These are phyloP conservation scores for Cochlearia excelsa DNA, from an alignment of 345 rosid genomes.

Conservation along the genomic window DNA sequence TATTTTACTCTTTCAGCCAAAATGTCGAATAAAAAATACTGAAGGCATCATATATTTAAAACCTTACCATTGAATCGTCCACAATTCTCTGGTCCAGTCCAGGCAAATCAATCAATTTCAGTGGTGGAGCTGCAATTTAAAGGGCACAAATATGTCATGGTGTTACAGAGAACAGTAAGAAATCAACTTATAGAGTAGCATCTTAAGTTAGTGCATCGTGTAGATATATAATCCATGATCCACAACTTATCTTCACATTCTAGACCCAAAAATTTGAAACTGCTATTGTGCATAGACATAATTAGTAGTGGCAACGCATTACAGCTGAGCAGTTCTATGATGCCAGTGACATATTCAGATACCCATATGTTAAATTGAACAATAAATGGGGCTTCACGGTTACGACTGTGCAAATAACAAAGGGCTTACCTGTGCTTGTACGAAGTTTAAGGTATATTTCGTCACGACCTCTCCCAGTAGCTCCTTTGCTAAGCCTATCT, in stretches of 20 bases:
- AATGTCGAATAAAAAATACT: slow-evolving; percentile 1
- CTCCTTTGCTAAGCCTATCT: slow-evolving; percentile 86
- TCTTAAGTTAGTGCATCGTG: slow-evolving; percentile 1
- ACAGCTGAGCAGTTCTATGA: slow-evolving; percentile 17
- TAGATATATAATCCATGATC: slow-evolving; percentile 7
- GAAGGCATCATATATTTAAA: slow-evolving; percentile 13
- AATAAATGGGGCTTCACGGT: neutral
- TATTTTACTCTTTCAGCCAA: slow-evolving; percentile 14
- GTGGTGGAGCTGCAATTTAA: slow-evolving; percentile 72
- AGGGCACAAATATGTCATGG: slow-evolving; percentile 21
- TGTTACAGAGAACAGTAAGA: slow-evolving; percentile 5
- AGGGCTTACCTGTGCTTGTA: slow-evolving; percentile 78
- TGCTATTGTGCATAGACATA: slow-evolving; percentile 1
- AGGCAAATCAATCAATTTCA: slow-evolving; percentile 88
- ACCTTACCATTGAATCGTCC: slow-evolving; percentile 85
- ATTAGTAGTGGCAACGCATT: neutral
- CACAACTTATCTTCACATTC: slow-evolving; percentile 9
- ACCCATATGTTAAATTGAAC: slow-evolving; percentile 10
- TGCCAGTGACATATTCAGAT: slow-evolving; percentile 1
- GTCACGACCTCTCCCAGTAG: slow-evolving; percentile 71
- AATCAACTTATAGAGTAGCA: neutral
- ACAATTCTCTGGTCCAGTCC: slow-evolving; percentile 89
- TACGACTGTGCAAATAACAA: slow-evolving; percentile 11
- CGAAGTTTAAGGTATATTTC: slow-evolving; percentile 87
- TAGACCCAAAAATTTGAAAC: neutral